Conservation (phyloP, 352 stramenopile genomes). For the Globisporangium splendens region DNA sequence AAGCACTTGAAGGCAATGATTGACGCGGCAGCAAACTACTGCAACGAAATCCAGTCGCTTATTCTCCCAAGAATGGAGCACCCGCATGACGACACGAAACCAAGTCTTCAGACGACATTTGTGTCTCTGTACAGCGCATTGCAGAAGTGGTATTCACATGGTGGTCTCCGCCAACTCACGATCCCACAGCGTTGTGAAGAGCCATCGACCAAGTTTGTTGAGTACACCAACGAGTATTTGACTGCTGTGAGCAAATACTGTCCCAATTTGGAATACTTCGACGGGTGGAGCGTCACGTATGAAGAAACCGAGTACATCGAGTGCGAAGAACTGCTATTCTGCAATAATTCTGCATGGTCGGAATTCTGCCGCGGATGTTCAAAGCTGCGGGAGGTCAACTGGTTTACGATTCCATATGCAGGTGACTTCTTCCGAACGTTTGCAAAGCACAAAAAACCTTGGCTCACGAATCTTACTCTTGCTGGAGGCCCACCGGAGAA, state of each 20-base stretch:
- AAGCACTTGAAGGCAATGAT: conserved; percentile 8
- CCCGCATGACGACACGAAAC: background rate
- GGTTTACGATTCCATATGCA: conserved; percentile 12
- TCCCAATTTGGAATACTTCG: conserved; percentile 13
- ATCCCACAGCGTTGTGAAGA: conserved; percentile 11
- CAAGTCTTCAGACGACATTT: conserved; percentile 4
- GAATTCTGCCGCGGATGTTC: conserved; percentile 10
- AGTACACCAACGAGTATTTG: conserved; percentile 10
- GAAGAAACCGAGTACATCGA: conserved; percentile 15
- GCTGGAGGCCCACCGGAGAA: conserved; percentile 13
- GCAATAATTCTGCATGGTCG: conserved; percentile 9
- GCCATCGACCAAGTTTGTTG: conserved; percentile 1
- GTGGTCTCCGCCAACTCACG: conserved; percentile 12
- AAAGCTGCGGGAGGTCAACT: conserved; percentile 13
- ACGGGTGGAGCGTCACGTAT: conserved; percentile 16
- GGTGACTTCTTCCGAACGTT: conserved; percentile 15
- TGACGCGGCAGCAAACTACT: conserved; percentile 1
- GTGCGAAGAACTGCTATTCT: conserved; percentile 18
- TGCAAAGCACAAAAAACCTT: conserved; percentile 1
- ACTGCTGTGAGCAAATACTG: conserved; percentile 5
- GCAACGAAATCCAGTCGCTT: conserved; percentile 6
- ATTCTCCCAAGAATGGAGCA: conserved; percentile 4
- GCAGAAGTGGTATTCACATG: conserved; percentile 9
- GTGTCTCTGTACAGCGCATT: conserved; percentile 6
- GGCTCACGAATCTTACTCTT: conserved; percentile 14